Percentiles rank a stretch among this genome's conserved stretches.
Evolutionary conservation across 2,329 filamentous ascomycete genomes (phyloP).

Genomic region (Fusarium begoniae): DNA sequence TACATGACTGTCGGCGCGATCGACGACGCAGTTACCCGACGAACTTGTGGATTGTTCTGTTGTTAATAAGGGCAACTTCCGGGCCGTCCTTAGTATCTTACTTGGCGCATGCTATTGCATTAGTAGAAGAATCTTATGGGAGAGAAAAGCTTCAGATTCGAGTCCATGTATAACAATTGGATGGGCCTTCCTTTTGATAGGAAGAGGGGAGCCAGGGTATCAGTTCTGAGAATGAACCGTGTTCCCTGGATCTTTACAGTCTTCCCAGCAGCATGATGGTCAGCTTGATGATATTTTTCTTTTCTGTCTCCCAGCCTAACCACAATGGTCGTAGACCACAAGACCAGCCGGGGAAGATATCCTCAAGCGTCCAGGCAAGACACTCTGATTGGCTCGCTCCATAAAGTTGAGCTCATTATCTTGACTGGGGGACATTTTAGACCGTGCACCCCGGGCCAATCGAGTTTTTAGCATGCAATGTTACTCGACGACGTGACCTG

Average conservation of each 20-base stretch:
- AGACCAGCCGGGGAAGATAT: slow-evolving; percentile 20
- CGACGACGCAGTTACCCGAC: slow-evolving; percentile 29
- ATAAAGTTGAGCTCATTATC: background rate
- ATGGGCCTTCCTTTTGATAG: background rate
- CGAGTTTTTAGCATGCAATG: slow-evolving; percentile 19
- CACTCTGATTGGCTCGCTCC: slow-evolving; percentile 14
- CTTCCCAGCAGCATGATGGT: background rate
- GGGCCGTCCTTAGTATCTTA: slow-evolving; percentile 1
- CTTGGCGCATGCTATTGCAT: slow-evolving; percentile 12
- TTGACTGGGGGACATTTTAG: slow-evolving; percentile 6
- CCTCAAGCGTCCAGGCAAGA: slow-evolving; percentile 20
- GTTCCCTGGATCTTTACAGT: slow-evolving; percentile 18
- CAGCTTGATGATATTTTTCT: slow-evolving; percentile 4
- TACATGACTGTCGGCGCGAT: slow-evolving; percentile 14
- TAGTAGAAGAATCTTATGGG: background rate
- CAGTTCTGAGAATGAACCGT: slow-evolving; percentile 3
- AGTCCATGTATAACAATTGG: slow-evolving; percentile 39
- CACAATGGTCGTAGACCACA: background rate
- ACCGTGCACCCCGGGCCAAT: slow-evolving; percentile 14
- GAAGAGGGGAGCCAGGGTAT: slow-evolving; percentile 4
- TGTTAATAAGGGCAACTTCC: slow-evolving; percentile 1
- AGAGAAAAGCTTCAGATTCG: background rate
- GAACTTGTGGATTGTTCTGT: slow-evolving; percentile 33
- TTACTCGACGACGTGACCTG: slow-evolving; percentile 29
- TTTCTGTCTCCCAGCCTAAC: background rate